Evolutionary conservation across 345 rosid species (phyloP), one percentile per base, ranked within the genome.

Genomic region (Sisymbrium irio): DNA sequence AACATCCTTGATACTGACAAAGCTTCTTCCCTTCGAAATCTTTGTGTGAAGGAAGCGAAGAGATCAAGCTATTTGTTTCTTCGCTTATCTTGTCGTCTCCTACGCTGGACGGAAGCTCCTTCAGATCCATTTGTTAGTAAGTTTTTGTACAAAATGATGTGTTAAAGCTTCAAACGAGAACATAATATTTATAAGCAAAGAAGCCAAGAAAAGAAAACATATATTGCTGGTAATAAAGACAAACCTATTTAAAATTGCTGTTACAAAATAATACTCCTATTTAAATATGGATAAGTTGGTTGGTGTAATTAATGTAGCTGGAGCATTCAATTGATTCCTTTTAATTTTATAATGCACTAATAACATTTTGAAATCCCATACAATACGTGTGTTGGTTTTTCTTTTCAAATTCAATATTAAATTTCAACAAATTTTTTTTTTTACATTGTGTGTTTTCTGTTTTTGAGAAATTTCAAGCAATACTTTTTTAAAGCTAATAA

Each of bases 1-100:
- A 85, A 47, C 79, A 84, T 4, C 88, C 88, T 6, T 85, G 82
- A 47, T 74, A 74, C n/a, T 22, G 25, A 4, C 51, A 58, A 36
- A 74, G 49, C 51, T 59, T 65, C 6, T 0, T 12, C 22, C 49
- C 60, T 15, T 4, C 3, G 32, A n/a, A 9, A 65, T 46, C 40
- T 27, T 27, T 3, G 15, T 45, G 4, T 5, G 27, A 35, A 56
- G 72, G 66, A 54, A 74, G 77, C 6, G 50, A 55, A 42, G 65
- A 65, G 57, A 73, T 54, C 71, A 64, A 30, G 18, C 1, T 41
- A 9, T 42, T 64, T 14, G 61, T 40, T 54, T 54, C 59, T 54
- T 54, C 59, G 37, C 36, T 54, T 7, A 54, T 28, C 5, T 28
- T 54, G 6, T 54, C 36, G 11, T 28, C 37, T 27, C 17, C 12